Evolutionary conservation across 2,329 filamentous ascomycete species (phyloP).

Genomic region (Hymenoscyphus occultus): DNA sequence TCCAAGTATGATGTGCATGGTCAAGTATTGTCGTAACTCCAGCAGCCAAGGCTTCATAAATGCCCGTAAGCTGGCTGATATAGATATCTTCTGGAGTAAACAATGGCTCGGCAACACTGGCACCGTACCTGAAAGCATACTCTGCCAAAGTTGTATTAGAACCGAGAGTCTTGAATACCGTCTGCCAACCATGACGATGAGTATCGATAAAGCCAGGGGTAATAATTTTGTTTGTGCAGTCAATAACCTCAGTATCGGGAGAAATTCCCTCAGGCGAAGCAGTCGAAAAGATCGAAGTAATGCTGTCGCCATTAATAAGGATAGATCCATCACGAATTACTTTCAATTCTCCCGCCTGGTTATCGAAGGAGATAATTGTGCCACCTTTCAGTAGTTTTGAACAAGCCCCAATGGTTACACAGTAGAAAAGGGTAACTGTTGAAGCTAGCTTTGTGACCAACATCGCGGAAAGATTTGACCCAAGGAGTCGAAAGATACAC

Average conservation of each 20-base stretch:
- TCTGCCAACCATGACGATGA: slow-evolving; percentile 33
- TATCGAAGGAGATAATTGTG: neutral
- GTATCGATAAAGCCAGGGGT: slow-evolving; percentile 40
- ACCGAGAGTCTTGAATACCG: slow-evolving; percentile 39
- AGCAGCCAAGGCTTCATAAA: slow-evolving; percentile 13
- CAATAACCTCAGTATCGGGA: neutral
- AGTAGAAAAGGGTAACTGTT: neutral
- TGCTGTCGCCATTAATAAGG: neutral
- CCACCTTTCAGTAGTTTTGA: neutral
- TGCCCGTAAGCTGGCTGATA: slow-evolving; percentile 13
- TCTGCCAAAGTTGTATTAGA: slow-evolving; percentile 34
- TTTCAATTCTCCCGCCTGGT: neutral
- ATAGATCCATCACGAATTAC: neutral
- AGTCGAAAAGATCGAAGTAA: neutral
- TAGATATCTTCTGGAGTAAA: slow-evolving; percentile 18
- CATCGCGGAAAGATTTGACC: neutral
- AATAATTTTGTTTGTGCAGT: slow-evolving; percentile 30
- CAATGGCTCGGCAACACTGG: neutral
- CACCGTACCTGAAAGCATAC: neutral
- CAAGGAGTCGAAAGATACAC: no score
- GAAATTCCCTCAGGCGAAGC: neutral
- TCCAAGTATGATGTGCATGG: slow-evolving; percentile 17
- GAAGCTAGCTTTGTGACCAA: neutral
- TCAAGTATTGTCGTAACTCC: slow-evolving; percentile 14
- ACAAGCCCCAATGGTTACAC: neutral